Conservation (phyloP, 345 rosid species). For the Salix udensis region DNA sequence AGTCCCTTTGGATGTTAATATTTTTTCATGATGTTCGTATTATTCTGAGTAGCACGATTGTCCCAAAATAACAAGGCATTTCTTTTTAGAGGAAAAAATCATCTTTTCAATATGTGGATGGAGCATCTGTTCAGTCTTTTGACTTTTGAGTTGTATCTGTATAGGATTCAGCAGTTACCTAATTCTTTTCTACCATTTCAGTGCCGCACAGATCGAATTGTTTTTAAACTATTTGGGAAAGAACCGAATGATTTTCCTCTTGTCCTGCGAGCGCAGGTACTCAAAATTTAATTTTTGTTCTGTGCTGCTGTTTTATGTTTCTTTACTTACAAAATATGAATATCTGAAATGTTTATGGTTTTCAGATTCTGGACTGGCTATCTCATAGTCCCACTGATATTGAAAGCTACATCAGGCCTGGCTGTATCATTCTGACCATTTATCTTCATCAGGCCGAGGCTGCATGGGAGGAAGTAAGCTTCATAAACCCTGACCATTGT, state of each 20-base stretch:
- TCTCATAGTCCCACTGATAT: slow-evolving; percentile 96
- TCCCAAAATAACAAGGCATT: background rate
- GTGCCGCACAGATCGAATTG: slow-evolving; percentile 92
- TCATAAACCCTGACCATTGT: slow-evolving; percentile 8
- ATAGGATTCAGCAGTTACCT: background rate
- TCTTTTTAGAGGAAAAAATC: background rate
- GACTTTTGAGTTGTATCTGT: background rate
- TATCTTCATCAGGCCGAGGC: slow-evolving; percentile 84
- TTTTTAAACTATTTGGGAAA: slow-evolving; percentile 91
- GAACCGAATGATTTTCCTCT: slow-evolving; percentile 89
- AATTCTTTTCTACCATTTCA: slow-evolving; percentile 36
- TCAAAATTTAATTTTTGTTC: slow-evolving; percentile 10
- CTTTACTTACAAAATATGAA: slow-evolving; percentile 14
- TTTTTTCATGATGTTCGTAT: background rate
- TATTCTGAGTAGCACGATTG: background rate
- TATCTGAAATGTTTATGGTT: slow-evolving; percentile 21
- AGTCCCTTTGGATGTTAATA: background rate
- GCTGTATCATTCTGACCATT: slow-evolving; percentile 78
- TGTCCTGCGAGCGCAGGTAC: slow-evolving; percentile 84
- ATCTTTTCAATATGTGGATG: background rate
- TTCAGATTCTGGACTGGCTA: slow-evolving; percentile 93
- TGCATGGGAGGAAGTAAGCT: slow-evolving; percentile 88
- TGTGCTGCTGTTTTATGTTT: slow-evolving; percentile 6
- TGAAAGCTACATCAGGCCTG: slow-evolving; percentile 99
- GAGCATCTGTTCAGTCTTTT: slow-evolving; percentile 2